Percentiles rank a stretch among this genome's conserved stretches.
These are phyloP conservation scores for Acer campestre DNA, from an alignment of 345 rosid genomes.

Conservation along the genomic window DNA sequence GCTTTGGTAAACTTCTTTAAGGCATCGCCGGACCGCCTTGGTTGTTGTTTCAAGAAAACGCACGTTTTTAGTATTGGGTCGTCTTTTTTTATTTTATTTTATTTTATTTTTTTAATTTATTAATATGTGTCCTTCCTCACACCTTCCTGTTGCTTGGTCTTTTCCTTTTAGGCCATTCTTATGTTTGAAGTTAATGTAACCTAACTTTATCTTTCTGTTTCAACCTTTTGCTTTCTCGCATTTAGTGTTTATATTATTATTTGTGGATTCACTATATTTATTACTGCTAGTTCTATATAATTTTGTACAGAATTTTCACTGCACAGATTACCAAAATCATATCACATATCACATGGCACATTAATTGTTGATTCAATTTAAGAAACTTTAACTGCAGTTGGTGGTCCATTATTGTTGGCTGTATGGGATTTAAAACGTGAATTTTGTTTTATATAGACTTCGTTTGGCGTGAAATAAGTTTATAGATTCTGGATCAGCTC, in stretches of 20 bases:
- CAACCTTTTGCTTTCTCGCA: neutral
- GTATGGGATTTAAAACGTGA: neutral
- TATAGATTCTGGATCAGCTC: neutral
- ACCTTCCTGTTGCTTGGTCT: slow-evolving; percentile 15
- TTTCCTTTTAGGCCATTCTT: too few species aligned
- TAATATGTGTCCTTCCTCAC: slow-evolving; percentile 13
- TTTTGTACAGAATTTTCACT: too few species aligned
- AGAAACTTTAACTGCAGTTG: neutral
- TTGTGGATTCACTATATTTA: neutral
- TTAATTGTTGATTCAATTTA: neutral
- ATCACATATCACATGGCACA: too few species aligned
- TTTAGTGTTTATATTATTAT: neutral
- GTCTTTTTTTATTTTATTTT: too few species aligned
- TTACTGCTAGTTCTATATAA: too few species aligned
- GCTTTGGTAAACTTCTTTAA: neutral
- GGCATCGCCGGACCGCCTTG: neutral
- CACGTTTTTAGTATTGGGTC: slow-evolving; percentile 1
- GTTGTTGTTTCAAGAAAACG: neutral
- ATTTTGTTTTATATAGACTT: neutral
- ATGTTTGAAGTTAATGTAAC: neutral
- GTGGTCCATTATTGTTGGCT: neutral
- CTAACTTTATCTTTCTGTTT: neutral
- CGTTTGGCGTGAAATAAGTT: neutral
- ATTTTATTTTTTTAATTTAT: neutral
- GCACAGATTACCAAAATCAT: too few species aligned